Evolutionary conservation across 768 basidiomycete genomes (phyloP).

Genomic region (Tylopilus sp.): DNA sequence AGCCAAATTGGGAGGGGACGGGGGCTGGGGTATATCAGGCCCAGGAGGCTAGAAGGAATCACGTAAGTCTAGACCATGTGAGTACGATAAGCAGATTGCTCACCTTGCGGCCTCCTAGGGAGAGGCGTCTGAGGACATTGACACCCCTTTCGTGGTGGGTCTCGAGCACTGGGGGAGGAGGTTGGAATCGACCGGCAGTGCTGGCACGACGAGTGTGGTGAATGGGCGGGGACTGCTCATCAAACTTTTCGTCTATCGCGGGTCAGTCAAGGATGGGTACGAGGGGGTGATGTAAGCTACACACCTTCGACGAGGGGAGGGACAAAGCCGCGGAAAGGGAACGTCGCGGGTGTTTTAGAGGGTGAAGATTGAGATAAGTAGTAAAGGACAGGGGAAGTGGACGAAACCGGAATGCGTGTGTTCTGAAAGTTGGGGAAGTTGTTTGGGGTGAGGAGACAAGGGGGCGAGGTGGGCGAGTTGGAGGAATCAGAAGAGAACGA

Average conservation of each 20-base stretch:
- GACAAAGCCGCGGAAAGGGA: conserved; percentile 56
- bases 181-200: conserved; percentile 49
- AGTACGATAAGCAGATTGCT: conserved; percentile 22
- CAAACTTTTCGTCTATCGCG: conserved; percentile 38
- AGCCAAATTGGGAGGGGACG: conserved; percentile 52
- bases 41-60: conserved; percentile 6
- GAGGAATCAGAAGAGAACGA: conserved; percentile 63
- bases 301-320: conserved; percentile 62
- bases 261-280: too few relatives aligned
- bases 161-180: conserved; percentile 44
- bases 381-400: conserved; percentile 70
- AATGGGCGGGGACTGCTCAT: conserved; percentile 40
- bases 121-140: conserved; percentile 71
- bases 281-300: conserved; percentile 1
- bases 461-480: conserved; percentile 50
- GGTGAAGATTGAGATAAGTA: conserved; percentile 64
- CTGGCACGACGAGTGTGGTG: conserved; percentile 68
- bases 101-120: conserved; percentile 62
- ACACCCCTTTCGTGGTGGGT: conserved; percentile 61
- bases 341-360: conserved; percentile 48
- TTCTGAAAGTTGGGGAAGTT: conserved; percentile 34
- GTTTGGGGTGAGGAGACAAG: conserved; percentile 50
- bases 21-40: conserved; percentile 28
- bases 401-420: conserved; percentile 47
- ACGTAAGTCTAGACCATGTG: neutral